Evolutionary conservation across 148 eudicot species (phyloP), one percentile per base, ranked within the genome.

Genomic region (Diospyros kaki): DNA sequence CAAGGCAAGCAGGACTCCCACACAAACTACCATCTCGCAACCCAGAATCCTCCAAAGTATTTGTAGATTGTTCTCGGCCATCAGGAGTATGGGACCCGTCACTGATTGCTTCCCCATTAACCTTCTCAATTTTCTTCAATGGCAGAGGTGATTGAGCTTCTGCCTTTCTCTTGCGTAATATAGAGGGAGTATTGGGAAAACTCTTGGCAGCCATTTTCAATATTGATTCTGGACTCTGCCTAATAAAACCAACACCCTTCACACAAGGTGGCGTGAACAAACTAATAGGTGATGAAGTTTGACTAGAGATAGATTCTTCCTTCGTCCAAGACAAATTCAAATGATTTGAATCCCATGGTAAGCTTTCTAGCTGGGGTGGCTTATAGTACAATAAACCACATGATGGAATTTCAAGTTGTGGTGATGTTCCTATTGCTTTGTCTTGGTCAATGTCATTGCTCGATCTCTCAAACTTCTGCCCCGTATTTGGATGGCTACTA

Each of bases 161-260:
- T 8, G 78, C 74, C 80, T 82, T 90, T 84, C 98, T 91, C 79
- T 91, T 94, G 73, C 98, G 82, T 17, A 91, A 44, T 78, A 94
- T 94, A 52, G 98, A 91, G 80, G 98, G 98, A 43, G 95, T 90
- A 73, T 88, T 89, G 15, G 88, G 90, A 77, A 88, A 94, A 51
- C 88, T 94, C 77, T 69, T 86, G 2, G 98, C 98, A 71, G 98
- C 98, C 76, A 79, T 83, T 86, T 73, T 90, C 81, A 94, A 80
- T 68, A 91, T 88, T 53, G 91, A 88, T 76, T 94, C 97, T 6
- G 97, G 95, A 75, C 91, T 86, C 74, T 77, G 85, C 50, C 77
- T 77, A 59, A 58, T 74, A 17, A 71, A 62, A 71, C 76, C 70
- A 18, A 77, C 79, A 83, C 90, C 72, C 82, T 85, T 91, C 80